Base-by-base conservation (phyloP, 2,329 filamentous ascomycete species). In the Alternaria triticimaculans region DNA sequence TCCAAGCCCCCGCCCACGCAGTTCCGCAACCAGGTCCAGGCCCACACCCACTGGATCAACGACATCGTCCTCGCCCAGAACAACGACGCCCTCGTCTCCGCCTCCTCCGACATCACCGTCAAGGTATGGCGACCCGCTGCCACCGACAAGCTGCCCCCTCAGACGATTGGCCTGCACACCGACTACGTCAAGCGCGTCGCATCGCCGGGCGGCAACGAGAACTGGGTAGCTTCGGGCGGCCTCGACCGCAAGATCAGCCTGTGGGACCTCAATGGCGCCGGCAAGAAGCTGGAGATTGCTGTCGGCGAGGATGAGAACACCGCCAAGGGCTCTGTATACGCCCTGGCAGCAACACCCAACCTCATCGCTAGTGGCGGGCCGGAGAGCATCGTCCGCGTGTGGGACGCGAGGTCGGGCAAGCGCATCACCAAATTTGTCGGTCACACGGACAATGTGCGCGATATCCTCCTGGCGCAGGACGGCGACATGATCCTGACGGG, bases 111-210 rank as follows among this genome's bases (percentile, higher is more conserved):
- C 79, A 89, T 96, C 65, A 94, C 93, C 9, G 94, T 97, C 77
- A 96, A 97, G 80, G 83, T 97, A 73, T 97, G 94, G 96, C 88
- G 94, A 60, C 95, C 95, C 23, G 82, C 86, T 15, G 88, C 88
- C 50, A 84, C 88, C 60, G 87, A 88, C 51, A 82, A 83, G 23
- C 85, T 90, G 54, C 88, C 90, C 10, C 90, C 92, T 6, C 87
- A 88, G 68, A 93, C 92, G 45, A 95, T 99, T 75, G 96, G 96
- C 68, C 89, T 95, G 74, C 96, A 99, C 80, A 91, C 90, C 74
- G 96, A 99, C 84, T 99, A 98, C 77, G 94, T 97, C 77, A 99
- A 98, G 82, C 94, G 93, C 71, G 87, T 99, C 41, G 93, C 94
- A 18, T 92, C 92, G 8, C 93, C 95, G 46, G 85, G 88, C 70